These are phyloP conservation scores for Cryptococcus hybrid DNA, from an alignment of 1,284 basidiomycete species.

Conservation along the genomic window DNA sequence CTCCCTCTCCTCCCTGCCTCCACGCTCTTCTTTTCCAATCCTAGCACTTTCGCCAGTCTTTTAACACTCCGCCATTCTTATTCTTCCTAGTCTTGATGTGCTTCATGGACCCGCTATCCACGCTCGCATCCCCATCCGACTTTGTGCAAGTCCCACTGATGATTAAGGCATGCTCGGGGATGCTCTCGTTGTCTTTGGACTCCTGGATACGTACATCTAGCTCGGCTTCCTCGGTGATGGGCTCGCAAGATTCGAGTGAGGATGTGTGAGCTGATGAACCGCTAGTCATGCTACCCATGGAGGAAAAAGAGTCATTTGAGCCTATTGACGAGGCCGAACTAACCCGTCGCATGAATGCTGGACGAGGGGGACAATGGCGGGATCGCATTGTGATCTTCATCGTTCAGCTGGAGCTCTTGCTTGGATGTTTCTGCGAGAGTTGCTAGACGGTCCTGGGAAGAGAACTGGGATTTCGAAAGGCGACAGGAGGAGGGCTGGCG, in stretches of 20 bases:
- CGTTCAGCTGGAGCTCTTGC: conserved; percentile 23
- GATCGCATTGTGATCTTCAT: conserved; percentile 22
- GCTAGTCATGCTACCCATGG: conserved; percentile 21
- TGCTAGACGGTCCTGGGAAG: conserved; percentile 20
- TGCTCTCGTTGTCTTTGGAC: not conserved
- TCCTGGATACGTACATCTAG: conserved; percentile 6
- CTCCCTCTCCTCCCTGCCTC: conserved; percentile 13
- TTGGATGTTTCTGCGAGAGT: conserved; percentile 25
- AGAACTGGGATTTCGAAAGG: not conserved
- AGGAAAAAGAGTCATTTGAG: conserved; percentile 15
- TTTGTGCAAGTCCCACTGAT: conserved; percentile 22
- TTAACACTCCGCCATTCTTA: conserved; percentile 27
- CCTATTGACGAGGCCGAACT: conserved; percentile 14
- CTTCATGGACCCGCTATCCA: conserved; percentile 20
- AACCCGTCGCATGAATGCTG: conserved; percentile 25
- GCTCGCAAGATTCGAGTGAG: conserved; percentile 15
- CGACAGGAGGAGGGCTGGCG: not conserved
- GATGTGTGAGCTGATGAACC: conserved; percentile 16
- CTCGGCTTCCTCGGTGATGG: conserved; percentile 16
- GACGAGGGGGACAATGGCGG: conserved; percentile 19
- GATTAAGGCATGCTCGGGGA: not conserved
- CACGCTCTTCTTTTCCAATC: conserved; percentile 23
- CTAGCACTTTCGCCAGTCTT: conserved; percentile 23
- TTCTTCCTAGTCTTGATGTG: conserved; percentile 13
- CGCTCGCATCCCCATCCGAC: conserved; percentile 26